These are phyloP conservation scores for Coniochaeta ligniaria DNA, from an alignment of 2,329 filamentous ascomycete genomes.

Conservation along the genomic window DNA sequence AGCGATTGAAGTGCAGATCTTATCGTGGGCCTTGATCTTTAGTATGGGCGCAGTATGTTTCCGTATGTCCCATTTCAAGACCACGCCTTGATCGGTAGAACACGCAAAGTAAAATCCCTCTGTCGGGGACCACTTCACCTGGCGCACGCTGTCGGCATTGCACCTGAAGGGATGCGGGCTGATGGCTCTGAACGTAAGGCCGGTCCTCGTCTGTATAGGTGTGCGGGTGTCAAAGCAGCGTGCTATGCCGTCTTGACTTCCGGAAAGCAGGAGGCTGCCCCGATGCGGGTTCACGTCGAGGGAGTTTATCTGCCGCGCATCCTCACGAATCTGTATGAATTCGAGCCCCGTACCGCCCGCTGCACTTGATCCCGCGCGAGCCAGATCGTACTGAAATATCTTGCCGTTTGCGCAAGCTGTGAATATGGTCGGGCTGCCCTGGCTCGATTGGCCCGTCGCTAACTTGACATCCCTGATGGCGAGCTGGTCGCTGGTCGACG, in stretches of 20 bases:
- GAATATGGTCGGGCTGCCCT: conserved; percentile 46
- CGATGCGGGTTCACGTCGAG: conserved; percentile 56
- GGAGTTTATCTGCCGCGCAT: conserved; percentile 56
- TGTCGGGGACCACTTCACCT: conserved; percentile 59
- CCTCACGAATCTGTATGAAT: conserved; percentile 51
- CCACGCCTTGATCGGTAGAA: conserved; percentile 53
- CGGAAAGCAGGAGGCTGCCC: conserved; percentile 50
- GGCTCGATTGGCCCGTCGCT: conserved; percentile 32
- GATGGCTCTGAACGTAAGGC: conserved; percentile 41
- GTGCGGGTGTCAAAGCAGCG: conserved; percentile 53
- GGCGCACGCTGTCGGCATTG: conserved; percentile 50
- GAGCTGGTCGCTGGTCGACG: conserved; percentile 46
- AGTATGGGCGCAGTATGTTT: conserved; percentile 45
- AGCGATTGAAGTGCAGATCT: conserved; percentile 50
- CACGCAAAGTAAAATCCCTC: conserved; percentile 57
- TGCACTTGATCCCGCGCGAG: conserved; percentile 35
- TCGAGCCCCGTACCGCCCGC: conserved; percentile 38
- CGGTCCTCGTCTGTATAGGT: conserved; percentile 38
- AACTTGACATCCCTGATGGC: conserved; percentile 59
- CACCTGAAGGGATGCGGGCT: conserved; percentile 33
- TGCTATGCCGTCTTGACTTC: conserved; percentile 57
- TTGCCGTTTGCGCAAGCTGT: conserved; percentile 58
- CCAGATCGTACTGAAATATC: conserved; percentile 58
- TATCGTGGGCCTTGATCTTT: conserved; percentile 55
- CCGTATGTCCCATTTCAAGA: conserved; percentile 59